phyloP scores from a whole-genome alignment of 2,329 filamentous ascomycete species.

The Colletotrichum scovillei region DNA sequence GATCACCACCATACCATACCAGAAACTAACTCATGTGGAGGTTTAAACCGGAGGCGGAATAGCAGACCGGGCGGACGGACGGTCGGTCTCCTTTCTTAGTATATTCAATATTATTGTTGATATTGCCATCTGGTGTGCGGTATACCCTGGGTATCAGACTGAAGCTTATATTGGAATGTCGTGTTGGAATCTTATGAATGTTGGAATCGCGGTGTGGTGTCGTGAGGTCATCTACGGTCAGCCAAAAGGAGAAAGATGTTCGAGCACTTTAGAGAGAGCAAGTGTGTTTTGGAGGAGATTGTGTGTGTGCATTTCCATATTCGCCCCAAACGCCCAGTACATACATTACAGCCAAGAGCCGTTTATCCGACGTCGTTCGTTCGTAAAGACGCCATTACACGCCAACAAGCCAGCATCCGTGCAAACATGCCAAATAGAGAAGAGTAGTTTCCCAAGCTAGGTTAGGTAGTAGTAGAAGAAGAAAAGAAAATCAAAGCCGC shows the following conservation, averaged over 20 bases:
- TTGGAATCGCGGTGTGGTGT: background rate
- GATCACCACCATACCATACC: slow-evolving; percentile 10
- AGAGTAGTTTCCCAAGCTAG: background rate
- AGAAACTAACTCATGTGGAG: background rate
- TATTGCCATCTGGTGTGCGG: background rate
- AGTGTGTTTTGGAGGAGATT: slow-evolving; percentile 21
- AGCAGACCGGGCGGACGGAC: background rate
- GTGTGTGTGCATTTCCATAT: slow-evolving; percentile 19
- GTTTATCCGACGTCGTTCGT: slow-evolving; percentile 12
- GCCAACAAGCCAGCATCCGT: slow-evolving; percentile 19
- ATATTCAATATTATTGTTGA: slow-evolving; percentile 31
- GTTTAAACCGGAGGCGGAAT: background rate
- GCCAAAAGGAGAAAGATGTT: background rate
- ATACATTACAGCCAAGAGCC: slow-evolving; percentile 27
- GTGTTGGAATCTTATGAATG: background rate
- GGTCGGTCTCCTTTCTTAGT: slow-evolving; percentile 23
- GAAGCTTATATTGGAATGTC: no score
- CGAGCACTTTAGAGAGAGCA: background rate
- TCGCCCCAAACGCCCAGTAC: slow-evolving; percentile 32
- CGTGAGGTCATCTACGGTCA: background rate
- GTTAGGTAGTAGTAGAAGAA: slow-evolving; percentile 19
- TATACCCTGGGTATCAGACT: no score
- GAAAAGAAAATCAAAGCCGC: slow-evolving; percentile 1
- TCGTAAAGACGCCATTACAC: slow-evolving; percentile 27
- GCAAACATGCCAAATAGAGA: slow-evolving; percentile 29